Evolutionary conservation across 2,329 filamentous ascomycete genomes (phyloP), one percentile per base, ranked within the genome.

Genomic region (Curvularia lunata): DNA sequence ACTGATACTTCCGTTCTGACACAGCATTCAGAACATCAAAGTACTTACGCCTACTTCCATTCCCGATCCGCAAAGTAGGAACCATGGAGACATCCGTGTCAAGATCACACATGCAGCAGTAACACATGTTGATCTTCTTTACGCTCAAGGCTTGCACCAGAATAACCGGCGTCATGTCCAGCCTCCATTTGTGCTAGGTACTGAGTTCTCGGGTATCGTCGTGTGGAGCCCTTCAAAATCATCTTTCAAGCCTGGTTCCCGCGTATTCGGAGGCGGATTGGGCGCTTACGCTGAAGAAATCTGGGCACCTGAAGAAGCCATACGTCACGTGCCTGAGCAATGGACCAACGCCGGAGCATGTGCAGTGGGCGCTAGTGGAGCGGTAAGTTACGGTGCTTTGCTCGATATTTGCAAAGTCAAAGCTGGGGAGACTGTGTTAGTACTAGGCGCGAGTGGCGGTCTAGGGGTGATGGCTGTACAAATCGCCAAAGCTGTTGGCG

Each of bases 121-220:
- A 21, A 87, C 86, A 52, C 86, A 86, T 66, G 84, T 86, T 47
- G 86, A 88, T 65, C 80, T 85, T 8, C 79, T 88, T 46, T 87
- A 87, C 67, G 83, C 82, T 2, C 70, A 69, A 66, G 85, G 85
- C 7, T 80, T 82, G 61, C 85, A 88, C 65, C 85, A 88, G 65
- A 88, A 87, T 68, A 87, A 86, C 67, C 78, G 76, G 28, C 79
- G 78, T n/a, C 80, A 85, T 52, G 80, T 85, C 37, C 77, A 76
- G 30, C 85, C 85, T 1, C 85, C 85, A 0, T 88, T 88, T 72
- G 81, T 79, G 1, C 79, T 87, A 0, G 85, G 85, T 12, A 83
- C 83, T n/a, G 85, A 88, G 67, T 88, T 87, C 65, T 78, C 84
- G 1, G 85, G 85, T n/a, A 75, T 80, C 2, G 76, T 88, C 1